A percentile compares a stretch with the other conserved stretches of the same genome.
Evolutionary conservation across 2,329 filamentous ascomycete genomes (phyloP).

Genomic region (Diaporthe batatas): DNA sequence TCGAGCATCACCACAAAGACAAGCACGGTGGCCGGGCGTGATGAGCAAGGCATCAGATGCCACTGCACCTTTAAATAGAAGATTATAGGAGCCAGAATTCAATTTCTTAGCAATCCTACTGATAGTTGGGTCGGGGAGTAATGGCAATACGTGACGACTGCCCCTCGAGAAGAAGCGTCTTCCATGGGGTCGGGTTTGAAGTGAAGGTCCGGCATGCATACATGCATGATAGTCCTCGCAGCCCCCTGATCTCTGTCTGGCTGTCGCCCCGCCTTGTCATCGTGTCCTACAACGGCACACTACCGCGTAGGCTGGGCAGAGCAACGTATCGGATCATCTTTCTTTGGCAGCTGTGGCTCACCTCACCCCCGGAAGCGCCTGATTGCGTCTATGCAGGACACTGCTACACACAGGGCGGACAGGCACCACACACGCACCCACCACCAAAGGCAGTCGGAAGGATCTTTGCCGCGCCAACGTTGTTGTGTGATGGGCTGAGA

Average conservation of each 20-base stretch:
- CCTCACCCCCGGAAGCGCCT: constrained; percentile 4
- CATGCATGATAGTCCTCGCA: background rate
- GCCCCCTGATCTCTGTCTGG: background rate
- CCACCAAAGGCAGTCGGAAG: background rate
- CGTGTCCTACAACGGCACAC: background rate
- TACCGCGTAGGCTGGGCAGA: background rate
- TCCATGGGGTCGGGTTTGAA: background rate
- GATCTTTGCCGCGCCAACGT: constrained; percentile 7
- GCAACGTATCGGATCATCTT: background rate
- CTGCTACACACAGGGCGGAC: background rate
- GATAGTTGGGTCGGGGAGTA: background rate
- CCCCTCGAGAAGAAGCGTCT: background rate
- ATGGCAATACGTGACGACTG: background rate
- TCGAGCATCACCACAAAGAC: constrained; percentile 18
- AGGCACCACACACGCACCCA: background rate
- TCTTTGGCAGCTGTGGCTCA: background rate
- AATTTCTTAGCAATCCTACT: constrained; percentile 4
- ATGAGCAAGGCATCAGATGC: background rate
- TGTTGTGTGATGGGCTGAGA: constrained; percentile 12
- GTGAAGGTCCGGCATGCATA: background rate
- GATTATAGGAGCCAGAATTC: background rate
- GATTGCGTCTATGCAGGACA: background rate
- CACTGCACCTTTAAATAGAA: constrained; percentile 16
- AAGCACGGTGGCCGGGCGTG: background rate
- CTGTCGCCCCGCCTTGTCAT: background rate